Evolutionary conservation across 495 filamentous ascomycete genomes (phyloP), one percentile per base, ranked within the genome.

Genomic region (Cetradonia linearis): DNA sequence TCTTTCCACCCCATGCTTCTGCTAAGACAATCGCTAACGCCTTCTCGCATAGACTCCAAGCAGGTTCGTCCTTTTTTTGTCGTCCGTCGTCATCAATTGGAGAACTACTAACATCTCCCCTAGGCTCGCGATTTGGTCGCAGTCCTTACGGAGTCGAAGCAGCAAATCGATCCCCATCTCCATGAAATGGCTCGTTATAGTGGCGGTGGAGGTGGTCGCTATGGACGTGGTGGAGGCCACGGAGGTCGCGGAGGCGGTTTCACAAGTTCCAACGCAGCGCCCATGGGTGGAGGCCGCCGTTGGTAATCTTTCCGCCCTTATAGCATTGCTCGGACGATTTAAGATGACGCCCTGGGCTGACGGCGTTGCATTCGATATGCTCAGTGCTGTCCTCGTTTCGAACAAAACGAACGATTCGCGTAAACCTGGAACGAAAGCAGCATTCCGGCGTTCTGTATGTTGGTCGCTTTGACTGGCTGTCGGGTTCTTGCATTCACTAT

Each of bases 101-200:
- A 30, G 4, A n/a, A 6, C 20, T 36, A 42, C 55, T 59, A 28
- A 63, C 33, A 34, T 25, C 4, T 36, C 46, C 9, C 11, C 10
- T 82, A 87, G 83, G 93, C 93, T 74, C 90, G 94, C 79, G 93
- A 98, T 76, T 85, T 98, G 69, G 83, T 97, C 59, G 79, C 77
- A 49, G 88, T 98, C 64, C 88, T 98, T 65, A 86, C 84, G 65
- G 93, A 98, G 75, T 91, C 93, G 63, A 98, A 98, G 79, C 93
- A 98, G 77, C 88, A 95, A 75, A 90, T 98, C 73, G 94, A 97
- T 69, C 93, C 93, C 67, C 84, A 88, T 74, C 86, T 98, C 61
- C 81, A 84, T 62, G 93, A 98, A 78, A 97, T 97, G 93, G 85
- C 84, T 59, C 88, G 93, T 71, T 96, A 90, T 73, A 78, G 88